phyloP scores from a whole-genome alignment of 768 basidiomycete species.

The Guyanaporus albipodus region DNA sequence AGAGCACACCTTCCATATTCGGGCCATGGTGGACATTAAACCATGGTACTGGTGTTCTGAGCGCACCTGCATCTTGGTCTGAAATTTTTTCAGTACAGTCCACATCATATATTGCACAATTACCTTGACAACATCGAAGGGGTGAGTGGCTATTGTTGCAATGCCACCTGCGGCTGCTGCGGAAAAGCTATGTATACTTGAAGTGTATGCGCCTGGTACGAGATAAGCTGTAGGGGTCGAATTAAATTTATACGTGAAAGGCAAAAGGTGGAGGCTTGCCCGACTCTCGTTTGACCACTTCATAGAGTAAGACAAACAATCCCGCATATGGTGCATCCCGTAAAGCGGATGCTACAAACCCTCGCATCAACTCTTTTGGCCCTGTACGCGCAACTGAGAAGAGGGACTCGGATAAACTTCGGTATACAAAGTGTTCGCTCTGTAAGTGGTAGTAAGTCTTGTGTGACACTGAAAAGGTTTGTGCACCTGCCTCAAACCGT shows the following conservation, averaged over 20 bases:
- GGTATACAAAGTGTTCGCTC: constrained; percentile 78
- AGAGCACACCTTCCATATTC: constrained; percentile 63
- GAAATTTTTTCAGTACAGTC: constrained; percentile 2
- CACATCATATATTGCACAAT: neutral
- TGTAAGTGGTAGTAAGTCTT: constrained; percentile 27
- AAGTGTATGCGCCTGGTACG: constrained; percentile 41
- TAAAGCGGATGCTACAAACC: constrained; percentile 83
- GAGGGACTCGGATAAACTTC: constrained; percentile 56
- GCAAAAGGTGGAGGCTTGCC: constrained; percentile 39
- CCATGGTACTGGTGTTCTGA: constrained; percentile 71
- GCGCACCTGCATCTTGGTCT: constrained; percentile 95
- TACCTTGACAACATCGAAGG: constrained; percentile 94
- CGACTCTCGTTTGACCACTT: constrained; percentile 73
- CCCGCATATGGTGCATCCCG: constrained; percentile 95
- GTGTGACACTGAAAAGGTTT: neutral
- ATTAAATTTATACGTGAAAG: constrained; percentile 7
- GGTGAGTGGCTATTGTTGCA: constrained; percentile 83
- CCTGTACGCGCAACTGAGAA: constrained; percentile 62
- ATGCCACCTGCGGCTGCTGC: constrained; percentile 81
- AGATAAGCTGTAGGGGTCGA: constrained; percentile 34
- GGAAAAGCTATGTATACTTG: constrained; percentile 55
- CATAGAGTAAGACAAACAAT: constrained; percentile 83
- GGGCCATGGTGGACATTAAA: constrained; percentile 55
- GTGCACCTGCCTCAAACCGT: constrained; percentile 73
- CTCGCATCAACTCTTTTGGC: constrained; percentile 77